Conservation (phyloP, 306 rosid species). For the Pueraria montana region DNA sequence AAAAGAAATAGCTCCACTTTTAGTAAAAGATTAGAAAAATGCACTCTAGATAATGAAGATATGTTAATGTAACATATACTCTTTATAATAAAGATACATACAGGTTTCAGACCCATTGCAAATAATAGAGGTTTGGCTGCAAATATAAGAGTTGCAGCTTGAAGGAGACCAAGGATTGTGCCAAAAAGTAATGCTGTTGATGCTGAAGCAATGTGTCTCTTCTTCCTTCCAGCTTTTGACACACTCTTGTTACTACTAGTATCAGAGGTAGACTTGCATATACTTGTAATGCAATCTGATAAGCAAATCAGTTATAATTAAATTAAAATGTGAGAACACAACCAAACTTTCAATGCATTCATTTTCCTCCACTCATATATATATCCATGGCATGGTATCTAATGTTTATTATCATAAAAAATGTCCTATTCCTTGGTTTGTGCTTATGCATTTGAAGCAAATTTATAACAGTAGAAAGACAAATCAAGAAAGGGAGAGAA, state of each 20-base stretch:
- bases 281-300: slow-evolving; percentile 52
- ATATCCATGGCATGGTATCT: not conserved
- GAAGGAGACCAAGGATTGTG: slow-evolving; percentile 78
- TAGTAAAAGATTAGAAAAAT: slow-evolving; percentile 1
- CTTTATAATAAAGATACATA: slow-evolving; percentile 51
- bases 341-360: not conserved
- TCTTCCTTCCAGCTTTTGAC: slow-evolving; percentile 56
- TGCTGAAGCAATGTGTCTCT: slow-evolving; percentile 82
- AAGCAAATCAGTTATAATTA: slow-evolving; percentile 13
- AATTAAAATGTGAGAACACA: slow-evolving; percentile 21
- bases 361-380: not conserved
- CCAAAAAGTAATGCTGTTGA: slow-evolving; percentile 96
- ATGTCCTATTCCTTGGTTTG: no score
- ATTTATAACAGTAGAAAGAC: not conserved
- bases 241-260: slow-evolving; percentile 37
- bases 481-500: not conserved
- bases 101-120: slow-evolving; percentile 87
- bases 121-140: slow-evolving; percentile 78
- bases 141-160: slow-evolving; percentile 75
- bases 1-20: not conserved
- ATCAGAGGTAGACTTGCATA: slow-evolving; percentile 41
- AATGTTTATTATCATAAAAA: not conserved
- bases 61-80: not conserved
- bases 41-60: slow-evolving; percentile 9
- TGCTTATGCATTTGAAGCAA: not conserved